Evolutionary conservation across 495 filamentous ascomycete species (phyloP).

Genomic region (Penicillium turbatum): DNA sequence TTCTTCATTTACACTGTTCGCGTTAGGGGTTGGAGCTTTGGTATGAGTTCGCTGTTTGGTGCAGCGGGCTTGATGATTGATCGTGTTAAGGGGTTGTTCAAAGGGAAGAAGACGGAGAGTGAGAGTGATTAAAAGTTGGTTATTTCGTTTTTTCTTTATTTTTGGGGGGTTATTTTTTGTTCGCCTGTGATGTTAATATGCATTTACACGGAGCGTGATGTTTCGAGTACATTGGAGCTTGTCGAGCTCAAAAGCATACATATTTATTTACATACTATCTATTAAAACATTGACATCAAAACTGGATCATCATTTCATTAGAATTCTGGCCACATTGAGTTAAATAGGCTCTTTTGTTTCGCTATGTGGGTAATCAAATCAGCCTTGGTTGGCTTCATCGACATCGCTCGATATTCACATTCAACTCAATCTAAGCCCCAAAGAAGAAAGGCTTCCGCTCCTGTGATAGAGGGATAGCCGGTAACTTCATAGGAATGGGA

Average conservation of each 20-base stretch:
- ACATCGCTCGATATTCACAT: too few species aligned
- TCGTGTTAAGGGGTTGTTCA: constrained; percentile 40
- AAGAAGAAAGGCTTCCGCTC: constrained; percentile 56
- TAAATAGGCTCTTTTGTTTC: too few species aligned
- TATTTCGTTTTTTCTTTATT: background rate
- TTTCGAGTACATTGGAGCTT: background rate
- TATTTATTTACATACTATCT: too few species aligned
- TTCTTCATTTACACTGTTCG: constrained; percentile 81
- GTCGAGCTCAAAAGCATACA: background rate
- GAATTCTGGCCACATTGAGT: too few species aligned
- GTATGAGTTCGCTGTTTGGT: constrained; percentile 56
- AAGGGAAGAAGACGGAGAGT: constrained; percentile 26
- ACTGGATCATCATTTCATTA: background rate
- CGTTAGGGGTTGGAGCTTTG: constrained; percentile 69
- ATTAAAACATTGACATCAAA: too few species aligned
- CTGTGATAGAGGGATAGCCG: constrained; percentile 46
- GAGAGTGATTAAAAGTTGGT: constrained; percentile 7
- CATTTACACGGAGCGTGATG: constrained; percentile 28
- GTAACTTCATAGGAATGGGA: constrained; percentile 69
- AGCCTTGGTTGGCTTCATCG: too few species aligned
- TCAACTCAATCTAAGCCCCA: background rate
- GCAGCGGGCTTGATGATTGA: constrained; percentile 43
- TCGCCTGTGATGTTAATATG: constrained; percentile 14
- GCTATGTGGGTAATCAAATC: too few species aligned
- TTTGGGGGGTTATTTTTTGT: background rate